Conservation (phyloP, 2,329 filamentous ascomycete species). For the Fusarium chaquense region DNA sequence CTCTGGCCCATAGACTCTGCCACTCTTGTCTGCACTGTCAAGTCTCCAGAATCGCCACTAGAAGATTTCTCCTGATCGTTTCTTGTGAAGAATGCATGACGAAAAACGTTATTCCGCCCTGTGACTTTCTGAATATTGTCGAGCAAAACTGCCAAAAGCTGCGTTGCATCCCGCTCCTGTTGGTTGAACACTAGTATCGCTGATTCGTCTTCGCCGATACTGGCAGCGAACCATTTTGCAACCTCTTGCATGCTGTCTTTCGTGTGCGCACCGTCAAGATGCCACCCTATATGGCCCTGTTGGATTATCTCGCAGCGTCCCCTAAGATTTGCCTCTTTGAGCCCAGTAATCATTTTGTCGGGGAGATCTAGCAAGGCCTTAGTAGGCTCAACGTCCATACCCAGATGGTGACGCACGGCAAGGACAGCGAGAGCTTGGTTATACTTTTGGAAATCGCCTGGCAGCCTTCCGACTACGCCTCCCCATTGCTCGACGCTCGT, state of each 20-base stretch:
- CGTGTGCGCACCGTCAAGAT: conserved; percentile 90
- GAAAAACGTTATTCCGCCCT: conserved; percentile 65
- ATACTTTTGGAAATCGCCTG: conserved; percentile 66
- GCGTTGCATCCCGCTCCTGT: conserved; percentile 81
- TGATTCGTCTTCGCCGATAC: conserved; percentile 50
- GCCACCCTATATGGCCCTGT: conserved; percentile 72
- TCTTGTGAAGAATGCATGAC: conserved; percentile 82
- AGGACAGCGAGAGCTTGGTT: conserved; percentile 70
- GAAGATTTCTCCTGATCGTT: conserved; percentile 64
- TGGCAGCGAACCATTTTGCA: conserved; percentile 78
- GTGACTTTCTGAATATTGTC: conserved; percentile 60
- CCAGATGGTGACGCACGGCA: conserved; percentile 70
- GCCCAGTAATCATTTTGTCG: conserved; percentile 68
- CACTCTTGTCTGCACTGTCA: conserved; percentile 75
- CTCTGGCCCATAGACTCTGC: conserved; percentile 70
- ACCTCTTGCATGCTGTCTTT: conserved; percentile 83
- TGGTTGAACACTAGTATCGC: conserved; percentile 89
- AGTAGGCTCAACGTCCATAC: conserved; percentile 42
- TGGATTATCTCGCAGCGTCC: conserved; percentile 81
- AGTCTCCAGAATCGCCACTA: conserved; percentile 57
- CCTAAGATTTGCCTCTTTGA: conserved; percentile 75
- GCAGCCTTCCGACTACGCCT: conserved; percentile 57
- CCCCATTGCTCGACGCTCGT: conserved; percentile 56
- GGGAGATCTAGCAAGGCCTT: conserved; percentile 46
- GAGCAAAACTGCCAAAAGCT: conserved; percentile 73